Base-by-base conservation (phyloP, 129 eudicot species). In the Saposhnikovia divaricata region DNA sequence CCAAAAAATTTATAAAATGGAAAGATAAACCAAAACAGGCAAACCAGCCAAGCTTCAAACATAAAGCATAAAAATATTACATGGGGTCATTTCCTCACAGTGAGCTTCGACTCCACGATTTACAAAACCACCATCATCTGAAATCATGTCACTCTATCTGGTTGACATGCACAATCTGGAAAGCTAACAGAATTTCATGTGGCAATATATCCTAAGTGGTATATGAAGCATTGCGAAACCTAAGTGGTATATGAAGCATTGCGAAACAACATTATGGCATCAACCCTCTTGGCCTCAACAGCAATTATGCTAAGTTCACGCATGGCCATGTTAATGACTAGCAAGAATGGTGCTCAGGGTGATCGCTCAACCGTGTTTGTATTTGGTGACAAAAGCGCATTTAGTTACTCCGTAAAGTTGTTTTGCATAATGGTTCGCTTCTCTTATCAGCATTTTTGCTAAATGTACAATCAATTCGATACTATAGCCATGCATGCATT, bases 261-360 rank as follows among this genome's bases (percentile, higher is more conserved):
- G 31, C 84, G 98, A 78, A 93, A 93, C 93, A 93, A 93, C 89
- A 91, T 93, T 51, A 93, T 93, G 98, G 98, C 98, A 14, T 94
- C 98, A n/a, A 91, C 98, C 55, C 80, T 94, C 31, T 81, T 94
- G 53, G 98, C 98, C 4, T 87, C 98, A 1, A 91, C 97, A 0
- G 96, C 98, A 72, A 94, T 94, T 72, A 94, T 80, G 87, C 91
- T 94, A 59, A 91, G 97, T 84, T 94, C 98, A 21, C 86, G 91
- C 40, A 90, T 94, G 15, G 96, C 97, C 28, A 95, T 91, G 68
- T 73, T 88, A 53, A 94, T 94, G 98, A 80, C 78, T 40, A 28
- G 72, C 73, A 38, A 44, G 79, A 46, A 3, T 43, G 80, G 78
- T 31, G 63, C 55, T 69, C 57, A 51, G 73, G 61, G 83, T 68